Conservation (phyloP, 768 basidiomycete genomes). For the Phlebiopsis flavidoalba region DNA sequence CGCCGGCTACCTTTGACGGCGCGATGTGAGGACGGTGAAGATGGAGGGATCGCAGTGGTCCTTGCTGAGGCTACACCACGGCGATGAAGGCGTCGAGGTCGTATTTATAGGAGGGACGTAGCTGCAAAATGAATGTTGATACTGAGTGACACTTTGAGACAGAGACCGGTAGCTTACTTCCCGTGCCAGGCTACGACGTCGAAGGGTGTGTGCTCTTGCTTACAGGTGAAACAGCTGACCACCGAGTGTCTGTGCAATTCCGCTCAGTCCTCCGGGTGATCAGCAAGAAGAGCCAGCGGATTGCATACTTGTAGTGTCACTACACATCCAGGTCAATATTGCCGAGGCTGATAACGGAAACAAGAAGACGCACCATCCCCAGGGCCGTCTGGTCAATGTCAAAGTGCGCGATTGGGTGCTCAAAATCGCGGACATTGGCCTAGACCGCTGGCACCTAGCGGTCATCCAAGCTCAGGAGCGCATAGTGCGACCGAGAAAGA, state of each 20-base stretch:
- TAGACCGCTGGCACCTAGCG: constrained; percentile 61
- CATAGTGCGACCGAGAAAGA: constrained; percentile 61
- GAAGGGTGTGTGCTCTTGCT: constrained; percentile 62
- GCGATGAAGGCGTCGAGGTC: constrained; percentile 57
- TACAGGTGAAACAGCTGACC: constrained; percentile 49
- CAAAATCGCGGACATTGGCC: constrained; percentile 63
- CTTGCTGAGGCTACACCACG: constrained; percentile 58
- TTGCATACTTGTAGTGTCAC: constrained; percentile 44
- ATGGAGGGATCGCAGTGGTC: constrained; percentile 70
- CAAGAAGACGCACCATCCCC: constrained; percentile 44
- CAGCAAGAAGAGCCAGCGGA: not conserved
- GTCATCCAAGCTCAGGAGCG: constrained; percentile 60
- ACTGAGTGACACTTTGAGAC: not conserved
- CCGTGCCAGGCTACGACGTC: constrained; percentile 72
- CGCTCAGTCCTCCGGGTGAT: not conserved
- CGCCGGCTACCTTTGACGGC: constrained; percentile 52
- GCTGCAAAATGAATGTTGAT: constrained; percentile 23
- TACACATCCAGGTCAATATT: constrained; percentile 14
- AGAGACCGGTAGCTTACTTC: constrained; percentile 39
- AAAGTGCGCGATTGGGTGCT: constrained; percentile 58
- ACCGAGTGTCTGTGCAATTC: constrained; percentile 37
- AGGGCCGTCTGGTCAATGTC: constrained; percentile 56
- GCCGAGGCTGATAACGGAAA: not conserved
- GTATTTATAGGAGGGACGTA: constrained; percentile 68
- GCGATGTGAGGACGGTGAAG: constrained; percentile 66